Percentiles rank a stretch among this genome's conserved stretches.
These are phyloP conservation scores for Neonectria faginata DNA, from an alignment of 2,329 filamentous ascomycete species.

Conservation along the genomic window DNA sequence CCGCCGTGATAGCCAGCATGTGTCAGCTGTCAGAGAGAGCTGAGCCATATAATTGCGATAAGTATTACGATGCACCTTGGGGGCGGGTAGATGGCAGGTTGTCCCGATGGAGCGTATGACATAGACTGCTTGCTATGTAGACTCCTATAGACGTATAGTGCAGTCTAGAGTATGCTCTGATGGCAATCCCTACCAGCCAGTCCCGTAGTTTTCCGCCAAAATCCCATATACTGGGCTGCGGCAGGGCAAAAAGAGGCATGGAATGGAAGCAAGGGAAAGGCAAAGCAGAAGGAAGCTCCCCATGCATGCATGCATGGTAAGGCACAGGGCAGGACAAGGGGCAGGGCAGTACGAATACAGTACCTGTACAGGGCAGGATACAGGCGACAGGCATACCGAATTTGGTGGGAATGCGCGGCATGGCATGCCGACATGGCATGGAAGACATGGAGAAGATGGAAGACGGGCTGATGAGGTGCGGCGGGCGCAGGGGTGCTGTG, in stretches of 20 bases:
- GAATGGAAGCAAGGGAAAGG: neutral
- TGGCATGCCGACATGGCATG: conserved; percentile 12
- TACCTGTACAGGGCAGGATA: neutral
- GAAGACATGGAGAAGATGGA: conserved; percentile 14
- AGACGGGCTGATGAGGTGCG: neutral
- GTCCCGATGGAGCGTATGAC: conserved; percentile 5
- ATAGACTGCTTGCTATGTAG: too few species aligned
- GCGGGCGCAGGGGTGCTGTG: conserved; percentile 4
- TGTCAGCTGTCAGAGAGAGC: conserved; percentile 26
- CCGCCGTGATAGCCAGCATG: conserved; percentile 10
- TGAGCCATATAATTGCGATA: conserved; percentile 25
- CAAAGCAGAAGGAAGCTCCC: neutral
- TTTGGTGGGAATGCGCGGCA: conserved; percentile 14
- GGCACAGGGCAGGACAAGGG: neutral
- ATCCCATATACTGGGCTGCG: conserved; percentile 4
- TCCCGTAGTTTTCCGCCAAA: conserved; percentile 9
- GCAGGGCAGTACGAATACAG: neutral
- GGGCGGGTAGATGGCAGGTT: neutral
- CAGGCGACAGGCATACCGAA: conserved; percentile 6
- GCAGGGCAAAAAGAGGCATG: neutral
- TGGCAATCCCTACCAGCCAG: conserved; percentile 26
- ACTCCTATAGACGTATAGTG: too few species aligned
- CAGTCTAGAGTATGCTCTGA: neutral
- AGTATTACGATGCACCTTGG: conserved; percentile 14
- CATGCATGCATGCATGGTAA: neutral